Evolutionary conservation across 1,284 basidiomycete species (phyloP).

Genomic region (Takashimella tepidaria): DNA sequence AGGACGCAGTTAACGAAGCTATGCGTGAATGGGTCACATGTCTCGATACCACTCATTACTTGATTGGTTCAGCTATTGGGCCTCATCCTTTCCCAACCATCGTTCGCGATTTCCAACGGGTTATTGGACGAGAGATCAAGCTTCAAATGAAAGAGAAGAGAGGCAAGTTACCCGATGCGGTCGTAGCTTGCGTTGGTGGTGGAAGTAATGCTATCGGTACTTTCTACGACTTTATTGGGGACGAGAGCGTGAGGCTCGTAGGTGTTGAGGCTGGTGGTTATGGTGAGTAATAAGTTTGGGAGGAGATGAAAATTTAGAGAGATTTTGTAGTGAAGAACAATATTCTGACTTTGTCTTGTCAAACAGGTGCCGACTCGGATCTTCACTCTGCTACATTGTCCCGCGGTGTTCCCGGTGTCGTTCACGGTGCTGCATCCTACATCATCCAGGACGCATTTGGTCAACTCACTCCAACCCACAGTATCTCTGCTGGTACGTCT

Average conservation of each 20-base stretch:
- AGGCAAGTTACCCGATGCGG: slow-evolving; percentile 85
- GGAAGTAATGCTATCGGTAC: slow-evolving; percentile 97
- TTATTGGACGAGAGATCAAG: slow-evolving; percentile 95
- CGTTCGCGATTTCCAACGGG: slow-evolving; percentile 94
- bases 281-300: slow-evolving; percentile 53
- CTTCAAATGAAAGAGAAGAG: slow-evolving; percentile 67
- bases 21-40: slow-evolving; percentile 99
- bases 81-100: slow-evolving; percentile 99
- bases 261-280: slow-evolving; percentile 97
- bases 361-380: slow-evolving; percentile 65
- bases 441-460: slow-evolving; percentile 82
- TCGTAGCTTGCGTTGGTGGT: slow-evolving; percentile 96
- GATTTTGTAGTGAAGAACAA: neutral
- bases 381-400: slow-evolving; percentile 88
- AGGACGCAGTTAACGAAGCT: slow-evolving; percentile 96
- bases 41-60: slow-evolving; percentile 86
- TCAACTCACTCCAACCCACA: slow-evolving; percentile 96
- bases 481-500: slow-evolving; percentile 75
- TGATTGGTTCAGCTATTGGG: slow-evolving; percentile 94
- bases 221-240: slow-evolving; percentile 89
- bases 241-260: slow-evolving; percentile 73
- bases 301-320: neutral
- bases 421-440: slow-evolving; percentile 92
- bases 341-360: neutral
- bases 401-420: slow-evolving; percentile 84